Evolutionary conservation across 2,329 filamentous ascomycete species (phyloP), one percentile per base, ranked within the genome.

Genomic region (Talaromyces islandicus): DNA sequence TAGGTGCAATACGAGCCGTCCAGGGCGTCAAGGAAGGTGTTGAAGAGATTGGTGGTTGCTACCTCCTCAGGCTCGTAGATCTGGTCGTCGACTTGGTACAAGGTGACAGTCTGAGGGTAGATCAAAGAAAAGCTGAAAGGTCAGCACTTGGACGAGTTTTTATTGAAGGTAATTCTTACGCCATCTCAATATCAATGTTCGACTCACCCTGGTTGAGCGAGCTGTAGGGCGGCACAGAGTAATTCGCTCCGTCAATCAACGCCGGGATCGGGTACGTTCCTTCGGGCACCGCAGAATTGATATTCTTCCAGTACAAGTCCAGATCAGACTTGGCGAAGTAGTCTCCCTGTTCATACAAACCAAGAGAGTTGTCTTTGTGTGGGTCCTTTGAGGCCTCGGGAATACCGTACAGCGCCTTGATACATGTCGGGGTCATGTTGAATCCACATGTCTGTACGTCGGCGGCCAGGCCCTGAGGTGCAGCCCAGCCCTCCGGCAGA

Each of bases 1-100:
- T 78, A 80, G 9, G 75, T 77, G 72, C 83, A 84, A 70, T 83
- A 84, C 54, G 76, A 78, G 3, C 80, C 81, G 63, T 83, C 81
- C 46, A 83, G 74, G 30, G 81, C 81, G 59, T 83, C 80, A 50
- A 80, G 74, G 66, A 83, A 81, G 32, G 78, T 80, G 66, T 79
- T 80, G 67, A 78, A 69, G 52, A 77, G 63, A 58, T 65, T 68
- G 65, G 59, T 70, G 52, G 67, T 69, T 25, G 65, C 64, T 53
- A 68, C 64, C 52, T 70, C 65, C 38, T 61, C 68, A 62, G 59
- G 71, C 71, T 77, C 72, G 54, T 79, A 78, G 48, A 75, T 66
- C 38, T 73, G 69, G 68, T 81, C 81, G 58, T 83, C 81, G 0
- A 78, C 77, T 65, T 81, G 79, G 68, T 80, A 83, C 24, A 84